Evolutionary conservation across 805 yeast genomes (phyloP).

Genomic region (Saturnispora mendoncae): DNA sequence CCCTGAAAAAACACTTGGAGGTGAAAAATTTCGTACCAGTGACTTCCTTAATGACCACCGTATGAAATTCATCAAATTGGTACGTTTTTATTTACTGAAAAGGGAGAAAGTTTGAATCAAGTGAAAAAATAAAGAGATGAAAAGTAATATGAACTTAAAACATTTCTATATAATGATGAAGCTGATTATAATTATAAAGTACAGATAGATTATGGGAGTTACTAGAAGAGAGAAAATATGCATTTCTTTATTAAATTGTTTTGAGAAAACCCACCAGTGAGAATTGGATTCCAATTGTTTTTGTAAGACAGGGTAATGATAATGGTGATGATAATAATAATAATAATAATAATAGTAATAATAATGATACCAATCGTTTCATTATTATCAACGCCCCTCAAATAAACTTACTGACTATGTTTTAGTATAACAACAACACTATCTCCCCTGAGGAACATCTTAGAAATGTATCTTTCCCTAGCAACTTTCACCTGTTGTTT

Average conservation of each 20-base stretch:
- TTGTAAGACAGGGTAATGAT: too few relatives aligned
- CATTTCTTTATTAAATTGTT: too few relatives aligned
- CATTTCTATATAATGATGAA: neutral
- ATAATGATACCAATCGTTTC: too few relatives aligned
- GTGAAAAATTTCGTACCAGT: too few relatives aligned
- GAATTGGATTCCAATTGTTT: too few relatives aligned
- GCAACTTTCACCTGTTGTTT: constrained; percentile 18
- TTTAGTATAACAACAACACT: constrained; percentile 74
- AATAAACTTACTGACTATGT: constrained; percentile 10
- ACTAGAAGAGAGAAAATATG: too few relatives aligned
- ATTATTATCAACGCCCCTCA: too few relatives aligned
- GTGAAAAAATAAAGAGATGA: neutral
- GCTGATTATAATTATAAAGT: too few relatives aligned
- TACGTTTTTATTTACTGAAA: too few relatives aligned
- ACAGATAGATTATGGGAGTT: neutral
- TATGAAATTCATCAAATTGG: neutral
- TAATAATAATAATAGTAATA: too few relatives aligned
- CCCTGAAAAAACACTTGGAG: neutral
- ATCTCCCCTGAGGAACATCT: constrained; percentile 91
- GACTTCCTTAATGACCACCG: neutral
- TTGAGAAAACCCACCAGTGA: too few relatives aligned
- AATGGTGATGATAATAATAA: too few relatives aligned
- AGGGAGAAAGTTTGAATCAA: neutral
- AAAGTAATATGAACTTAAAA: neutral
- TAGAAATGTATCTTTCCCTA: constrained; percentile 73